These are phyloP conservation scores for Neofusicoccum sp. DNA, from an alignment of 2,329 filamentous ascomycete genomes.

Conservation along the genomic window DNA sequence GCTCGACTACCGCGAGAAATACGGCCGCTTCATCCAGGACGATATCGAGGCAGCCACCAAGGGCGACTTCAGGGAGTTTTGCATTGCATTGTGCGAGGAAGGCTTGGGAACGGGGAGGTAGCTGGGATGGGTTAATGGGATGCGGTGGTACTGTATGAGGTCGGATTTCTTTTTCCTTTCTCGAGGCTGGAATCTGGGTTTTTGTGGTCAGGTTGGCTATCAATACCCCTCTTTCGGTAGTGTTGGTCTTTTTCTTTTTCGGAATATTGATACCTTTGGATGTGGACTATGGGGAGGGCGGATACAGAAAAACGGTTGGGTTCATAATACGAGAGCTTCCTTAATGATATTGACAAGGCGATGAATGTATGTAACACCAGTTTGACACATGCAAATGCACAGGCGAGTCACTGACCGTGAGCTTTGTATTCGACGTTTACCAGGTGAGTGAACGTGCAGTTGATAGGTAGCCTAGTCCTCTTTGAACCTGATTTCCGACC, in stretches of 20 bases:
- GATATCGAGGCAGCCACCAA: slow-evolving; percentile 75
- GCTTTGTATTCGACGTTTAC: too few relatives aligned
- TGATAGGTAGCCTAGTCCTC: too few relatives aligned
- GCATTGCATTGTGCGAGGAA: slow-evolving; percentile 57
- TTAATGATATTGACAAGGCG: too few relatives aligned
- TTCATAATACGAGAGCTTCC: too few relatives aligned
- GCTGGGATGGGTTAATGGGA: not conserved
- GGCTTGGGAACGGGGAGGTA: not conserved
- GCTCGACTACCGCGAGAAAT: slow-evolving; percentile 74
- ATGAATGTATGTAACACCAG: too few relatives aligned
- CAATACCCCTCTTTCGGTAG: slow-evolving; percentile 15
- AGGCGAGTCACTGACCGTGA: too few relatives aligned
- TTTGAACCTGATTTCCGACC: too few relatives aligned
- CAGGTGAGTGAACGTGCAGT: too few relatives aligned
- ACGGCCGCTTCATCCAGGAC: slow-evolving; percentile 70
- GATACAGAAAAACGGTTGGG: too few relatives aligned
- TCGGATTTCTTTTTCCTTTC: not conserved
- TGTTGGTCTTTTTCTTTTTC: not conserved
- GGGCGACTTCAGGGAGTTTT: slow-evolving; percentile 76
- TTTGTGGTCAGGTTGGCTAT: slow-evolving; percentile 2
- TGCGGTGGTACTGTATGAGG: too few relatives aligned
- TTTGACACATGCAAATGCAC: too few relatives aligned
- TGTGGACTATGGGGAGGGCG: too few relatives aligned
- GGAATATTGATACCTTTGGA: slow-evolving; percentile 2
- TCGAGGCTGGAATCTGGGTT: not conserved